These are phyloP conservation scores for Puccinia hordei DNA, from an alignment of 1,284 basidiomycete species.

Conservation along the genomic window DNA sequence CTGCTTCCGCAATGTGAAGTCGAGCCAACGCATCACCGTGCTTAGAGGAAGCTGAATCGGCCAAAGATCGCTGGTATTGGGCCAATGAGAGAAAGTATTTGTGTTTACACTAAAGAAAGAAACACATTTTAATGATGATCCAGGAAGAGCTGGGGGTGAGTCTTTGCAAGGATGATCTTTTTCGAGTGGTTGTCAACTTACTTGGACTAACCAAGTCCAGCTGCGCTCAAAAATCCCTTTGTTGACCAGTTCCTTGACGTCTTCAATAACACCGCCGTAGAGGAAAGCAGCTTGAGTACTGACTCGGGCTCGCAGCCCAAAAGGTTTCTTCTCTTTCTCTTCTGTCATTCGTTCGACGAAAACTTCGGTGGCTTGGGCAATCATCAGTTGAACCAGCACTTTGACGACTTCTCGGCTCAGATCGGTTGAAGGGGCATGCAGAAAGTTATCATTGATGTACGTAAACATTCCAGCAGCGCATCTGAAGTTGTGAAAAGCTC, in stretches of 20 bases:
- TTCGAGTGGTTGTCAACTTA: slow-evolving; percentile 57
- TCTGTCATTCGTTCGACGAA: slow-evolving; percentile 85
- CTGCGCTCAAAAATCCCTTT: slow-evolving; percentile 94
- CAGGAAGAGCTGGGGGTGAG: not conserved
- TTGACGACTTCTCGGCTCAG: slow-evolving; percentile 91
- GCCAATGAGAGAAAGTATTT: slow-evolving; percentile 84
- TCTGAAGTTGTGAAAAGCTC: slow-evolving; percentile 87
- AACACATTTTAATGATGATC: not conserved
- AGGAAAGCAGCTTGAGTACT: slow-evolving; percentile 78
- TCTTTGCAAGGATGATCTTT: not conserved
- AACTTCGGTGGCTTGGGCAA: slow-evolving; percentile 93
- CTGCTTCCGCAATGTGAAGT: slow-evolving; percentile 73
- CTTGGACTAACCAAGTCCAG: slow-evolving; percentile 84
- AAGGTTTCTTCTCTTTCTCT: slow-evolving; percentile 81
- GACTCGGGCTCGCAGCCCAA: slow-evolving; percentile 78
- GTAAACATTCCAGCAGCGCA: slow-evolving; percentile 96
- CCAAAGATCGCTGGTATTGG: slow-evolving; percentile 81
- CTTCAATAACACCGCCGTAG: slow-evolving; percentile 78
- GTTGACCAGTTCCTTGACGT: slow-evolving; percentile 91
- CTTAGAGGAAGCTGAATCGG: slow-evolving; percentile 74
- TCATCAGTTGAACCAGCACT: slow-evolving; percentile 79
- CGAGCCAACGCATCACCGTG: slow-evolving; percentile 85
- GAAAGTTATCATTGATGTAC: slow-evolving; percentile 99
- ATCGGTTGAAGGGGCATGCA: slow-evolving; percentile 97
- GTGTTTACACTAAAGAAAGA: slow-evolving; percentile 71